Conservation (phyloP, 192 early-diverging fungal genomes). For the Backusella morwellensis region DNA sequence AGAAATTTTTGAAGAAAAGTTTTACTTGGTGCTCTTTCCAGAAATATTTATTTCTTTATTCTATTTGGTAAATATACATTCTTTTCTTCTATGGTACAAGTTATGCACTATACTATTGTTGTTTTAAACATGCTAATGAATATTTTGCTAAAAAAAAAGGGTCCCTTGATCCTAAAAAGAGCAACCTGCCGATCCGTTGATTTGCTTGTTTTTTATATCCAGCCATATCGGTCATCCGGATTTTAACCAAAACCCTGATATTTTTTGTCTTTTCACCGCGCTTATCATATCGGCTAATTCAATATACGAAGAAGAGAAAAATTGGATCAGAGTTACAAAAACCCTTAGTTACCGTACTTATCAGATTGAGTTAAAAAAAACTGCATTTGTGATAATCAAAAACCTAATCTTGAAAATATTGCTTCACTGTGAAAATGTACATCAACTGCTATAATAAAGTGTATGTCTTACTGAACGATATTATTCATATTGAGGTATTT, state of each 20-base stretch:
- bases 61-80: neutral
- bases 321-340: no score
- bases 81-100: neutral
- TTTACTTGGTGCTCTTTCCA: neutral
- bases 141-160: neutral
- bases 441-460: no score
- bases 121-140: neutral
- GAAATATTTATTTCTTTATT: neutral
- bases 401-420: no score
- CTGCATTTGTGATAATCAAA: no score
- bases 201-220: neutral
- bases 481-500: no score
- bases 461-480: no score
- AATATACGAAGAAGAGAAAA: no score
- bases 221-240: neutral
- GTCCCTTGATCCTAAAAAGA: neutral
- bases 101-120: neutral
- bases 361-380: no score
- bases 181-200: neutral
- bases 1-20: neutral
- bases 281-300: neutral
- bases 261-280: neutral
- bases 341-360: no score
- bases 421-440: no score
- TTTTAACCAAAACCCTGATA: neutral